Percentiles rank a stretch among this genome's conserved stretches.
These are phyloP conservation scores for Dictyophora rubrovolvata DNA, from an alignment of 768 basidiomycete species.

Conservation along the genomic window DNA sequence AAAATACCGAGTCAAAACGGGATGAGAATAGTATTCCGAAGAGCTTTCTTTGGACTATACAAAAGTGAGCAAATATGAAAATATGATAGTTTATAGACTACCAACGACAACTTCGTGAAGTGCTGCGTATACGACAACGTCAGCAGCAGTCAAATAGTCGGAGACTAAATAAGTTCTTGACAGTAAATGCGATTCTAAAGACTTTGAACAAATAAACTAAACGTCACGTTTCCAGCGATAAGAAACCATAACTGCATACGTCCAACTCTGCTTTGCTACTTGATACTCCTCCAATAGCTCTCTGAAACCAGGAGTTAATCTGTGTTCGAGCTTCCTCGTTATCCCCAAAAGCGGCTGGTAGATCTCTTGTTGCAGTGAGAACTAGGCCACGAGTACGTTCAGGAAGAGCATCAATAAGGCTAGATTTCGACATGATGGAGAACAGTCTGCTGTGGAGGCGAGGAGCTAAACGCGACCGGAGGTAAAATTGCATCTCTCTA, in stretches of 20 bases:
- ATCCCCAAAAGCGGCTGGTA: constrained; percentile 35
- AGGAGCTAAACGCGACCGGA: background rate
- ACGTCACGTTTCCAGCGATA: background rate
- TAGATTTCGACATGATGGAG: constrained; percentile 44
- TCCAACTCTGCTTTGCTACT: constrained; percentile 31
- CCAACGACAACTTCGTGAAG: constrained; percentile 75
- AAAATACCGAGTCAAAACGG: constrained; percentile 87
- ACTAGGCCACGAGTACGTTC: constrained; percentile 50
- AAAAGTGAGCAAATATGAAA: background rate
- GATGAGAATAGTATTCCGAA: constrained; percentile 65
- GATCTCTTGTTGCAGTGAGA: constrained; percentile 28
- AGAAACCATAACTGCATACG: constrained; percentile 36
- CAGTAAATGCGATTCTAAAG: constrained; percentile 57
- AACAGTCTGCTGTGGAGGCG: background rate
- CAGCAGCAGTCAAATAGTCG: constrained; percentile 80
- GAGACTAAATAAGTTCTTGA: constrained; percentile 79
- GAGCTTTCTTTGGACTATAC: constrained; percentile 59
- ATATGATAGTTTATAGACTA: constrained; percentile 9
- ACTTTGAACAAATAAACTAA: constrained; percentile 30
- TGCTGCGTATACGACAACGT: constrained; percentile 84
- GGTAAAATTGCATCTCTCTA: background rate
- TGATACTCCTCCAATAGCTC: constrained; percentile 36
- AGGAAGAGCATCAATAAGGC: constrained; percentile 36
- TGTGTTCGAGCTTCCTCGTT: constrained; percentile 54
- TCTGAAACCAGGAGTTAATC: constrained; percentile 62